Conservation (phyloP, 2,329 filamentous ascomycete species). For the Plenodomus biglobosus region DNA sequence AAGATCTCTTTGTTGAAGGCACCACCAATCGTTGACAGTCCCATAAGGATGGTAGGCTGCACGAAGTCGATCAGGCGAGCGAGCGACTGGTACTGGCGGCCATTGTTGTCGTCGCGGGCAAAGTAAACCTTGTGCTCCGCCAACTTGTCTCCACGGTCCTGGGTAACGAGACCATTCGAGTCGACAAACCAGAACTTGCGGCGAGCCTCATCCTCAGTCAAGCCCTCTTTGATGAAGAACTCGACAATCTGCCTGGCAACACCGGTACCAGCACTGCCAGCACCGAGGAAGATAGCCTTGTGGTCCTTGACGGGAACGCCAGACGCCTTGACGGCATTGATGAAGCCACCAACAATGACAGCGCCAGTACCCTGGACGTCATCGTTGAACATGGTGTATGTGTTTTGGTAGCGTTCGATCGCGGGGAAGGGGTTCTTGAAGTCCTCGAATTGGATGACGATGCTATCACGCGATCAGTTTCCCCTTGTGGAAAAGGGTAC, state of each 20-base stretch:
- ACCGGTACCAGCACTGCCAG: constrained; percentile 92
- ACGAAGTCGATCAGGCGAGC: constrained; percentile 93
- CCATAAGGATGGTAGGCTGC: constrained; percentile 91
- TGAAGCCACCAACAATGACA: constrained; percentile 83
- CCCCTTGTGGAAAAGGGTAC: constrained; percentile 1
- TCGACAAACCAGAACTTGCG: constrained; percentile 97
- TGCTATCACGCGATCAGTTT: constrained; percentile 50
- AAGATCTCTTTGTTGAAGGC: constrained; percentile 90
- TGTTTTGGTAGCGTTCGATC: constrained; percentile 82
- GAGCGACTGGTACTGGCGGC: constrained; percentile 71
- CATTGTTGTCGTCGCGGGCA: constrained; percentile 64
- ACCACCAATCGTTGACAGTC: constrained; percentile 89
- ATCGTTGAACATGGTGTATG: constrained; percentile 96
- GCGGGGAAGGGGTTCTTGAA: constrained; percentile 98
- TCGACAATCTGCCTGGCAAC: constrained; percentile 97
- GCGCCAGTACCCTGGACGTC: constrained; percentile 97
- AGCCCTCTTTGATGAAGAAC: constrained; percentile 90
- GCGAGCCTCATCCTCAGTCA: constrained; percentile 83
- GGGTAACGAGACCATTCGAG: constrained; percentile 91
- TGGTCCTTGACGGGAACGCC: constrained; percentile 86
- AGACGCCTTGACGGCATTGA: constrained; percentile 77
- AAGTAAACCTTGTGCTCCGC: constrained; percentile 82
- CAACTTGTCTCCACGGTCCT: constrained; percentile 88
- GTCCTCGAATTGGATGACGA: constrained; percentile 91
- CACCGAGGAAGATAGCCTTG: constrained; percentile 92